Base-by-base conservation (phyloP, 2,329 filamentous ascomycete species). In the Talaromyces rugulosus region DNA sequence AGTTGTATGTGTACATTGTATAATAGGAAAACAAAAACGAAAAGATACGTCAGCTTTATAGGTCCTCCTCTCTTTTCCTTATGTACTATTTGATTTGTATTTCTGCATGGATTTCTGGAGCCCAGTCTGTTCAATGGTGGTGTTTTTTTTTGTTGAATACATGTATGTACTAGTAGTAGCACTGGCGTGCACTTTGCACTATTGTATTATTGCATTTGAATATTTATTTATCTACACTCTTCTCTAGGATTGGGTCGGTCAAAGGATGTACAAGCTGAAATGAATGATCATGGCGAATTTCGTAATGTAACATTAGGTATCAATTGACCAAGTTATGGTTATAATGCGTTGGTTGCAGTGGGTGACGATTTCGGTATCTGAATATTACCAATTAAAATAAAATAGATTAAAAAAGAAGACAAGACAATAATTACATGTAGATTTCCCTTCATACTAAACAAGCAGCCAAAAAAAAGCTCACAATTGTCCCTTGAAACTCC, bases 1-100 rank as follows among this genome's bases (percentile, higher is more conserved):
- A 47, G n/a, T 18, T 47, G 44, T 47, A 47, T 53, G 30, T 53
- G 5, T 53, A 53, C 50, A 53, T 53, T 53, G 50, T 53, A 53
- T 53, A 53, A 53, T 53, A 53, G 50, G 50, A 53, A 30, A 23
- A 53, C 14, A 53, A 30, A 28, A 23, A 27, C 14, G 50, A 53
- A 51, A 53, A 53, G 50, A 53, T 23, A 30, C 14, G 50, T 53
- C 50, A 16, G 14, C 27, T 31, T 23, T 8, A 14, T 16, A 31
- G 23, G 27, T 30, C 27, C 28, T 30, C 18, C 27, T 51, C 18
- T 2, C 12, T 30, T 16, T 18, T 30, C 16, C 27, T 3, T 53
- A 12, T 53, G 5, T 18, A 9, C 8, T 51, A 28, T 30, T 28
- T 31, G 6, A 16, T 31, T 53, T n/a, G 23, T 18, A 14, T 31